Percentiles rank a stretch among this genome's conserved stretches.
Evolutionary conservation across 1,284 basidiomycete genomes (phyloP).

Genomic region (Peniophora sp.): DNA sequence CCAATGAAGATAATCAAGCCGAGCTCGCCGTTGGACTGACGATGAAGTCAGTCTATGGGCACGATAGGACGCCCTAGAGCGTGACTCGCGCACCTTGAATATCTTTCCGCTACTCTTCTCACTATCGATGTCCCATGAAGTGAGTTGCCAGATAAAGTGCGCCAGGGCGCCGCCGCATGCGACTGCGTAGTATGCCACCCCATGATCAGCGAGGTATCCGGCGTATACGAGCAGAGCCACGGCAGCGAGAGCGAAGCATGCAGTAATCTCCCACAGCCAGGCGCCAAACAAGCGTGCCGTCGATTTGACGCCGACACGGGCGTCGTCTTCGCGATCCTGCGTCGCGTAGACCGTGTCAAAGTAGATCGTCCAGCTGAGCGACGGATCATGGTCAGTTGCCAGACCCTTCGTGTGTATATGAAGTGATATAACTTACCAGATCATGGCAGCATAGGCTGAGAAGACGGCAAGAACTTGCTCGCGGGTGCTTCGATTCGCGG

Average conservation of each 20-base stretch:
- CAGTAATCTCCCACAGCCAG: constrained; percentile 25
- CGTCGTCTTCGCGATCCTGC: constrained; percentile 37
- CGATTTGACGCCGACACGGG: constrained; percentile 35
- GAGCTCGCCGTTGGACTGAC: constrained; percentile 21
- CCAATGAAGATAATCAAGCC: constrained; percentile 11
- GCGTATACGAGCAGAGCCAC: constrained; percentile 24
- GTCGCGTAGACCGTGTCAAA: constrained; percentile 44
- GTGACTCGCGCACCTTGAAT: neutral
- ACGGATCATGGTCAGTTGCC: neutral
- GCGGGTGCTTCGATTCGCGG: neutral
- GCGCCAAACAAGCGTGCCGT: constrained; percentile 35
- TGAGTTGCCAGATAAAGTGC: neutral
- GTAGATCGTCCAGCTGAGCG: constrained; percentile 29
- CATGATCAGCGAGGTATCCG: constrained; percentile 20
- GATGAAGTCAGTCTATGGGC: neutral
- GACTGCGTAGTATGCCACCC: constrained; percentile 27
- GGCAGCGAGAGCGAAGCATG: constrained; percentile 26
- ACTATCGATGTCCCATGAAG: neutral
- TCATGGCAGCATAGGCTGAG: constrained; percentile 3
- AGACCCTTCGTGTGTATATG: neutral
- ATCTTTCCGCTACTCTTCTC: neutral
- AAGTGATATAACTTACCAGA: constrained; percentile 12
- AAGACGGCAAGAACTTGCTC: neutral
- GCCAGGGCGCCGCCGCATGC: constrained; percentile 6
- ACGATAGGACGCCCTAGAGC: too few relatives aligned